phyloP scores from a whole-genome alignment of 106 monocot genomes.

The Platanthera guangdongensis region DNA sequence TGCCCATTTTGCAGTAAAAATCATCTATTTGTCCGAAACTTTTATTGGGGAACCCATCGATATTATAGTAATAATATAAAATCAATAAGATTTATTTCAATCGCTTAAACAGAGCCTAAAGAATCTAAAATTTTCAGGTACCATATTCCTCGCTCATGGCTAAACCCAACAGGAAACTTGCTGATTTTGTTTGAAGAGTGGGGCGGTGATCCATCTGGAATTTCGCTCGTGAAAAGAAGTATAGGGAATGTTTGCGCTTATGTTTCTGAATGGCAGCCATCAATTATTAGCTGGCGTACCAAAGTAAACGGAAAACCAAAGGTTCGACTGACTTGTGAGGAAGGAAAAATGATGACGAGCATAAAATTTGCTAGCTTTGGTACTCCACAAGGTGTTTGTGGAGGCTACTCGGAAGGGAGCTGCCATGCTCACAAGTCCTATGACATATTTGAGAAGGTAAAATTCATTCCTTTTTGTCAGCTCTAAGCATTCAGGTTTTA shows the following conservation, averaged over 20 bases:
- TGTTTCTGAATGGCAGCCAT: constrained; percentile 80
- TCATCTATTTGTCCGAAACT: too few relatives aligned
- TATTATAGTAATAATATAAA: too few relatives aligned
- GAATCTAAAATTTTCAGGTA: constrained; percentile 36
- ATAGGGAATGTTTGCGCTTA: constrained; percentile 69
- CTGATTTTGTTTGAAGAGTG: constrained; percentile 83
- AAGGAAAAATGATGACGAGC: constrained; percentile 50
- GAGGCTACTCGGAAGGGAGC: constrained; percentile 56
- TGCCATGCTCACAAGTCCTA: constrained; percentile 91
- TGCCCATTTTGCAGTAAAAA: too few relatives aligned
- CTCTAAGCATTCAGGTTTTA: background rate
- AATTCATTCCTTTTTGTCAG: background rate
- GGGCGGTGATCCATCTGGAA: constrained; percentile 73
- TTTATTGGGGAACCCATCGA: too few relatives aligned
- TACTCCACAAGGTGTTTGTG: constrained; percentile 74
- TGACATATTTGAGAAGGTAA: constrained; percentile 79
- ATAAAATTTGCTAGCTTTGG: constrained; percentile 96
- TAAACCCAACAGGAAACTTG: constrained; percentile 73
- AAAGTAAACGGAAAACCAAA: constrained; percentile 45
- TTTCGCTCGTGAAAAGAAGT: constrained; percentile 62
- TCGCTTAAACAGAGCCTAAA: too few relatives aligned
- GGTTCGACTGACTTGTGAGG: constrained; percentile 53
- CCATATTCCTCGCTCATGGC: constrained; percentile 86
- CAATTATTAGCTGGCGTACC: constrained; percentile 47
- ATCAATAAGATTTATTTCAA: too few relatives aligned